Base-by-base conservation (phyloP, 73 alveolate genomes). In the Paramecium sonneborni region DNA sequence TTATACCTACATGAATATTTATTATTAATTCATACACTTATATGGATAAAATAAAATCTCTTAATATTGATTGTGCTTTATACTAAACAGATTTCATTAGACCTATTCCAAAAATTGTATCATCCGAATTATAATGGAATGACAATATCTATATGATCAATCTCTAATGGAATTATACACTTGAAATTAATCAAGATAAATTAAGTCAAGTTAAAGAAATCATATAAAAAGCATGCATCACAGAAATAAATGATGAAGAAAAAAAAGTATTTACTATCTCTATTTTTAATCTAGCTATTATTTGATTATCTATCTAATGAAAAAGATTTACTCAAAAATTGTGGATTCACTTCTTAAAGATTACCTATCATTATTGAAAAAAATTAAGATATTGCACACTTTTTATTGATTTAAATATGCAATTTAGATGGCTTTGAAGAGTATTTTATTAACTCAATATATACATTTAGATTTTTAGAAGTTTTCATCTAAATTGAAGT, bases 11-110 rank as follows among this genome's bases (percentile, higher is more conserved):
- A 32, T 62, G 84, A 62, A 11, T 30, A 32, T 62, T 26, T 30
- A 62, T 62, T 57, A 26, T 62, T 62, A 62, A 62, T 62, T 30
- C 76, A 30, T 62, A 62, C 24, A 30, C 39, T 30, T 28, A 30
- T 3, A 62, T 62, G 46, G 46, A 62, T 62, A 62, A 62, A 62
- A 62, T 62, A 26, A 62, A 62, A 62, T 62, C 84, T 30, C 84
- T 62, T 62, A 26, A 5, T 62, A 62, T 62, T 62, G 43, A 62
- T 62, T 26, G 12, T 1, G 20, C 46, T 11, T 30, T 11, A 62
- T 62, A 30, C 48, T 6, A 62, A 15, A 62, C 48, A 12, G 46
- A 62, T 12, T 62, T 23, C 84, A 21, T 62, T 12, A 62, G 84
- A 62, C 46, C 46, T 7, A 62, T 62, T 9, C 46, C 84, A 1